phyloP scores from a whole-genome alignment of 345 rosid genomes.

The Hypericum androsaemum region DNA sequence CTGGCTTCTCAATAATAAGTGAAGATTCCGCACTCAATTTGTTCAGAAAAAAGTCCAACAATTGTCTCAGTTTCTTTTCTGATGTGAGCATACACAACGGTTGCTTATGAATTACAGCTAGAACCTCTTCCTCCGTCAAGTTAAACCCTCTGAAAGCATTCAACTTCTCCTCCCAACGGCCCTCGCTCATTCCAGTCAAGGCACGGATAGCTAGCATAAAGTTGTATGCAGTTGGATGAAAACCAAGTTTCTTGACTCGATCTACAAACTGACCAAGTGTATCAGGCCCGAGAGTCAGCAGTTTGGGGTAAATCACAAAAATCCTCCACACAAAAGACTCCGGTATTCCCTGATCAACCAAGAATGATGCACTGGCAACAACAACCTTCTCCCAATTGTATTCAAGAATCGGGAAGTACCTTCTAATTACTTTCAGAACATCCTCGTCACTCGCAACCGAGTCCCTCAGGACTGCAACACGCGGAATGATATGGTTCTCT shows the following conservation, averaged over 20 bases:
- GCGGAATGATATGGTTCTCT: constrained; percentile 12
- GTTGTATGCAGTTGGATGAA: constrained; percentile 4
- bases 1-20: constrained; percentile 6
- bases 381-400: neutral
- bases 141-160: constrained; percentile 11
- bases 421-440: constrained; percentile 8
- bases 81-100: constrained; percentile 11
- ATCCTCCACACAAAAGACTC: neutral
- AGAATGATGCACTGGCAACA: neutral
- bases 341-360: constrained; percentile 7
- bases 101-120: constrained; percentile 11
- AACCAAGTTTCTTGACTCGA: constrained; percentile 10
- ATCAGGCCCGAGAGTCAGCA: neutral
- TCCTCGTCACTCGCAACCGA: constrained; percentile 3
- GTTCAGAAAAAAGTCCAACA: constrained; percentile 10
- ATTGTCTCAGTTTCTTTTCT: constrained; percentile 12
- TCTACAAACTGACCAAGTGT: constrained; percentile 1
- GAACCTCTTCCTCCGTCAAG: constrained; percentile 9
- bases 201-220: constrained; percentile 8
- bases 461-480: constrained; percentile 7
- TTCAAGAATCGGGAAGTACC: neutral
- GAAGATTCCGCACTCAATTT: constrained; percentile 5
- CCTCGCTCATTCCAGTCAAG: neutral
- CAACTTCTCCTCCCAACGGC: constrained; percentile 8
- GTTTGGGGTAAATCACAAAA: neutral